These are phyloP conservation scores for Olyra latifolia DNA, from an alignment of 176 grass and related monocot genomes.

Conservation along the genomic window DNA sequence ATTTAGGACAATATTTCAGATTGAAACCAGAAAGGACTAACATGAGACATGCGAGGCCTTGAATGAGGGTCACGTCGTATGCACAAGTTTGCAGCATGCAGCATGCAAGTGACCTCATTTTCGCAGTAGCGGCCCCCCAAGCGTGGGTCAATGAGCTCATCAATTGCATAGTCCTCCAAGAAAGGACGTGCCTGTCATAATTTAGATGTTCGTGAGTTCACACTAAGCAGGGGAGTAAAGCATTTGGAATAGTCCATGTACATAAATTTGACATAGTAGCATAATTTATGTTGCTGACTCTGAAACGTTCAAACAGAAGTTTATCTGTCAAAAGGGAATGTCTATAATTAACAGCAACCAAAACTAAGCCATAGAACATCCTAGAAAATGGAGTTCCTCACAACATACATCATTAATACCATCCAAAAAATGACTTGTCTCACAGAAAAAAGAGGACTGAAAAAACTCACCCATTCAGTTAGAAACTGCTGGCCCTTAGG, in stretches of 20 bases:
- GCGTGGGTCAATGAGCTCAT: constrained; percentile 80
- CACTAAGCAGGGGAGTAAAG: not conserved
- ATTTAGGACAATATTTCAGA: not conserved
- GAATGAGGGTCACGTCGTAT: constrained; percentile 83
- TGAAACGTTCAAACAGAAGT: not conserved
- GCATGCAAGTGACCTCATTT: constrained; percentile 83
- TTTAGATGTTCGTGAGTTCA: constrained; percentile 24
- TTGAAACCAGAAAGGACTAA: constrained; percentile 32
- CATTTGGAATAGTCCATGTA: not conserved
- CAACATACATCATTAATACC: not conserved
- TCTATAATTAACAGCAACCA: not conserved
- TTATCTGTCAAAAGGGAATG: not conserved
- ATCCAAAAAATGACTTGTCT: constrained; percentile 1
- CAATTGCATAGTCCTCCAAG: constrained; percentile 54
- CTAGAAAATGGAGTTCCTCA: not conserved
- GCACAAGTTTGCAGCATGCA: constrained; percentile 87
- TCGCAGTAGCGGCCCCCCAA: constrained; percentile 59
- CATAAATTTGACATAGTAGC: constrained; percentile 4
- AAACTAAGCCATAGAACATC: not conserved
- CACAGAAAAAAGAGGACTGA: not conserved
- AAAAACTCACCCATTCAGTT: constrained; percentile 89
- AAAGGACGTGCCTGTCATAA: constrained; percentile 72
- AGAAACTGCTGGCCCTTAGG: constrained; percentile 97
- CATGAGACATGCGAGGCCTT: constrained; percentile 96
- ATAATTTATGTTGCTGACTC: not conserved